These are phyloP conservation scores for Fusarium aywerte DNA, from an alignment of 2,329 filamentous ascomycete genomes.

Conservation along the genomic window DNA sequence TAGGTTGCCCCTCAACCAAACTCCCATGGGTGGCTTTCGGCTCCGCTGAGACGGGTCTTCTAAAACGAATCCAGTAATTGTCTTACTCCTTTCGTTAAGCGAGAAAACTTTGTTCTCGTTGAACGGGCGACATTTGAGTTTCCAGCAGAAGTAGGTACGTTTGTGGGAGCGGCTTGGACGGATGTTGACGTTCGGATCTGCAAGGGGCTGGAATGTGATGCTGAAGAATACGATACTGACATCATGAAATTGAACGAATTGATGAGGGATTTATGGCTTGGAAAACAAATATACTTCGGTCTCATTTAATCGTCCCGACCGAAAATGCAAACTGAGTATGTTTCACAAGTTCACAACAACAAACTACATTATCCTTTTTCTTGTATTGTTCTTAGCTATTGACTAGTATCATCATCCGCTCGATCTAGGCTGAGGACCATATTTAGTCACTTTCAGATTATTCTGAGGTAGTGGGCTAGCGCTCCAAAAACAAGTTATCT, in stretches of 20 bases:
- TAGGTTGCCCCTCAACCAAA: neutral
- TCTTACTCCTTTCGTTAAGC: neutral
- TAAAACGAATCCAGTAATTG: neutral
- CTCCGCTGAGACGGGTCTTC: neutral
- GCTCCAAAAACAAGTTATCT: no score
- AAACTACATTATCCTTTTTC: no score
- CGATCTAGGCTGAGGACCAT: no score
- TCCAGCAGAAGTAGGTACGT: neutral
- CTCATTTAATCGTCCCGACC: no score
- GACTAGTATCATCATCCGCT: no score
- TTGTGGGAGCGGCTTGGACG: neutral
- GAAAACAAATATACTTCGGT: no score
- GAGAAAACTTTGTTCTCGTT: neutral
- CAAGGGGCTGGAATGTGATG: neutral
- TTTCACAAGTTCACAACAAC: no score
- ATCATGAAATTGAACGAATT: accelerated
- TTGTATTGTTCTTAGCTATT: no score
- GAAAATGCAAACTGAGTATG: no score
- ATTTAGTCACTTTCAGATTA: no score
- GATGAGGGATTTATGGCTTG: neutral
- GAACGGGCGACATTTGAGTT: neutral
- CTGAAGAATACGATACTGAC: neutral
- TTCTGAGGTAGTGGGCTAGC: no score
- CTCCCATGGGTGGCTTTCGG: neutral
- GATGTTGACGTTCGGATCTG: neutral